Conservation (phyloP, 805 yeast species). For the Limtongozyma cylindracea region DNA sequence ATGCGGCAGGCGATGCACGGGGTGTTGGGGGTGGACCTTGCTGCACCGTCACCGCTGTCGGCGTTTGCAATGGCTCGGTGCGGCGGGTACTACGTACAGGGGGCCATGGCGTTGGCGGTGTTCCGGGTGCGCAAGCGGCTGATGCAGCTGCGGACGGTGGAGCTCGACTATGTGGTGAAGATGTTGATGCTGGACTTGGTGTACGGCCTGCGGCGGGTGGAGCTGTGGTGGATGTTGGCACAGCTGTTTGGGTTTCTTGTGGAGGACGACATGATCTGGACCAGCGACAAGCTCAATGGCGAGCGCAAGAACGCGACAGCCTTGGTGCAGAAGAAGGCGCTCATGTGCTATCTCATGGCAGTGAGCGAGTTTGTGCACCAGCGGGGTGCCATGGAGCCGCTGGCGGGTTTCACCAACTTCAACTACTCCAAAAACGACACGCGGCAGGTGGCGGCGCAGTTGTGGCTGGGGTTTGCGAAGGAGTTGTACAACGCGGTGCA, state of each 20-base stretch:
- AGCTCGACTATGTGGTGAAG: slow-evolving; percentile 46
- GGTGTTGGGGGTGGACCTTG: too few species aligned
- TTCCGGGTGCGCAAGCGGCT: slow-evolving; percentile 50
- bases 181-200: slow-evolving; percentile 42
- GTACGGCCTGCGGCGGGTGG: slow-evolving; percentile 42
- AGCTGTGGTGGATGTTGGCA: slow-evolving; percentile 71
- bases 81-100: too few species aligned
- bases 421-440: slow-evolving; percentile 2
- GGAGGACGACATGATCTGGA: slow-evolving; percentile 85
- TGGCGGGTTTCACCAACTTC: slow-evolving; percentile 1
- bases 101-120: too few species aligned
- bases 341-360: slow-evolving; percentile 59
- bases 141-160: slow-evolving; percentile 63
- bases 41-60: too few species aligned
- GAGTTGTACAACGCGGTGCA: slow-evolving; percentile 33
- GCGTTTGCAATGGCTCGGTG: too few species aligned
- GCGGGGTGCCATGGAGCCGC: too few species aligned
- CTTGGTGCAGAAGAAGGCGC: slow-evolving; percentile 34
- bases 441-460: slow-evolving; percentile 11
- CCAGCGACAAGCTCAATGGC: slow-evolving; percentile 54
- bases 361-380: slow-evolving; percentile 18
- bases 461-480: slow-evolving; percentile 29
- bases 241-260: slow-evolving; percentile 55
- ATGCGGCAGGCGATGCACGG: too few species aligned
- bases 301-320: slow-evolving; percentile 42